Percentiles rank a stretch among this genome's conserved stretches.
Conservation (phyloP, 495 filamentous ascomycete genomes). For the Zalerion maritima region DNA sequence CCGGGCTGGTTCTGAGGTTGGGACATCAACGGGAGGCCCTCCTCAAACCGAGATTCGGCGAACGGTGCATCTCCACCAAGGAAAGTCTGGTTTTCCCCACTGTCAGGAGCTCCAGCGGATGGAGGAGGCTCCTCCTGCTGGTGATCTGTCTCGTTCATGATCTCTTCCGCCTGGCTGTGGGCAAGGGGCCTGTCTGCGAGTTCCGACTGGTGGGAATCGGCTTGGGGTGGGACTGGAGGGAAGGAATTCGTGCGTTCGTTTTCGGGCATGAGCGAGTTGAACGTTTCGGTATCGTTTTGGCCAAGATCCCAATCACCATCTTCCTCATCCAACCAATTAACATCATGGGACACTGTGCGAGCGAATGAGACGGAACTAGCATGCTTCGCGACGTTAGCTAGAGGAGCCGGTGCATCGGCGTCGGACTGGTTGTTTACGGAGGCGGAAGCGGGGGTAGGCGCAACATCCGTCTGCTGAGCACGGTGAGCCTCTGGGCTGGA, state of each 20-base stretch:
- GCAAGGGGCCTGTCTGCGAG: slow-evolving; percentile 15
- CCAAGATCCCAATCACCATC: slow-evolving; percentile 37
- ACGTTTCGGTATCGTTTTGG: slow-evolving; percentile 35
- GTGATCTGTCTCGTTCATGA: slow-evolving; percentile 19
- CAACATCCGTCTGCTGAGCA: too few species aligned
- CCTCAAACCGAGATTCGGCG: slow-evolving; percentile 39
- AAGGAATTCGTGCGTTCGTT: slow-evolving; percentile 48
- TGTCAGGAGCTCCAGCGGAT: slow-evolving; percentile 3
- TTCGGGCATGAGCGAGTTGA: slow-evolving; percentile 38
- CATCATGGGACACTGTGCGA: slow-evolving; percentile 34
- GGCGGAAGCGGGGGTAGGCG: too few species aligned
- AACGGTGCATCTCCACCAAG: slow-evolving; percentile 20
- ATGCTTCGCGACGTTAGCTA: slow-evolving; percentile 28
- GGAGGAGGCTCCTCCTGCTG: slow-evolving; percentile 19
- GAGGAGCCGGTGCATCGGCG: too few species aligned
- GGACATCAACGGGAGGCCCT: slow-evolving; percentile 42
- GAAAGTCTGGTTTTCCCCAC: slow-evolving; percentile 6
- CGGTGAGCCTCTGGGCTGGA: too few species aligned
- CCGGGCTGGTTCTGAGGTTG: slow-evolving; percentile 11
- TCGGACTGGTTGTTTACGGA: too few species aligned
- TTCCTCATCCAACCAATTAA: slow-evolving; percentile 40
- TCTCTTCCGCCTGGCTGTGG: slow-evolving; percentile 28
- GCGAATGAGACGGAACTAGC: slow-evolving; percentile 37
- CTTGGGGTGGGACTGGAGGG: slow-evolving; percentile 34
- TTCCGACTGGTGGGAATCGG: slow-evolving; percentile 11